Evolutionary conservation across 2,329 filamentous ascomycete species (phyloP).

Genomic region (Onygenales sp.): DNA sequence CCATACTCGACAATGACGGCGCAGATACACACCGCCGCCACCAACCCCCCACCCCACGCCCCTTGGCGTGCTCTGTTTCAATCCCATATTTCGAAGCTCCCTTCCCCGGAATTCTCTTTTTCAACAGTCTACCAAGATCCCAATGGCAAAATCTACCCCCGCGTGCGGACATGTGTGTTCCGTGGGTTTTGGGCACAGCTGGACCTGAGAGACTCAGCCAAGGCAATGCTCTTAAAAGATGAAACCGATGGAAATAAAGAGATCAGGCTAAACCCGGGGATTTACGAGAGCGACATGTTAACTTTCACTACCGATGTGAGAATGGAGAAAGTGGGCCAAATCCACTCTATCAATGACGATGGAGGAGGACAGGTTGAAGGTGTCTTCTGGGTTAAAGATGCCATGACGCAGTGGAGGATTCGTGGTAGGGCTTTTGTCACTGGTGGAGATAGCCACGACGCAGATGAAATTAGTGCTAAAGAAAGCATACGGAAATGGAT

Average conservation of each 20-base stretch:
- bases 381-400: conserved; percentile 67
- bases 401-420: conserved; percentile 74
- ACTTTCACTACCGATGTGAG: conserved; percentile 81
- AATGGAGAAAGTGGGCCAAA: conserved; percentile 72
- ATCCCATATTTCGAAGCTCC: background rate
- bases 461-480: conserved; percentile 35
- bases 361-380: conserved; percentile 68
- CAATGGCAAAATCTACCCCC: conserved; percentile 21
- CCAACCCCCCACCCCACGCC: background rate
- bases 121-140: conserved; percentile 7
- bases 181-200: conserved; percentile 70
- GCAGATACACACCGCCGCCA: background rate
- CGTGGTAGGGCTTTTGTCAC: conserved; percentile 68
- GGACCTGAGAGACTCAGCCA: conserved; percentile 55
- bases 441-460: conserved; percentile 55
- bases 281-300: conserved; percentile 67
- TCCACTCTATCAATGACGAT: conserved; percentile 48
- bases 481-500: conserved; percentile 50
- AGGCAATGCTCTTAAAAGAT: conserved; percentile 55
- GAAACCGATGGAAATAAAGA: conserved; percentile 8
- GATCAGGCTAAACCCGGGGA: conserved; percentile 48
- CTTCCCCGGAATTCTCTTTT: conserved; percentile 7
- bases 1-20: background rate
- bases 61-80: conserved; percentile 1
- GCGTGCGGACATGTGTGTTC: conserved; percentile 72